phyloP scores from a whole-genome alignment of 2,329 filamentous ascomycete genomes.

The Paraphaeosphaeria sporulosa region DNA sequence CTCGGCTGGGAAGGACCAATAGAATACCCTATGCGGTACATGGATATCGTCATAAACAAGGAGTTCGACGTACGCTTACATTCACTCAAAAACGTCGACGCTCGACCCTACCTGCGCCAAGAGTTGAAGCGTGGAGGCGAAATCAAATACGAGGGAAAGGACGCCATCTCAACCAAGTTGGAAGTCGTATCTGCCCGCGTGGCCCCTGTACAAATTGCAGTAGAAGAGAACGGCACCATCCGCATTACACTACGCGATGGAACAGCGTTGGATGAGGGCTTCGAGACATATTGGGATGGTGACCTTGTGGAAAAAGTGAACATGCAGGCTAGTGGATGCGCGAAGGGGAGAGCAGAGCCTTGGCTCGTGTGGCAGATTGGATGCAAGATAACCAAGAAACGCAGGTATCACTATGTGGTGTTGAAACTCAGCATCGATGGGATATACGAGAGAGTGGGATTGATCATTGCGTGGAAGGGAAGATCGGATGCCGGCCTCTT shows the following conservation, averaged over 20 bases:
- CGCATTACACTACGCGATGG: neutral
- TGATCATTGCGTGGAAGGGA: neutral
- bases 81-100: neutral
- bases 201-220: neutral
- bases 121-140: neutral
- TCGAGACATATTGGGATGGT: neutral
- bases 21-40: neutral
- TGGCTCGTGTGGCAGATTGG: neutral
- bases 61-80: neutral
- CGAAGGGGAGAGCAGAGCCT: neutral
- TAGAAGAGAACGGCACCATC: neutral
- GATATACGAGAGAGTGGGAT: constrained; percentile 1
- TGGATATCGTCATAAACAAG: neutral
- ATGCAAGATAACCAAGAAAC: neutral
- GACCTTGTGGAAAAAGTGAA: neutral
- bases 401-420: constrained; percentile 5
- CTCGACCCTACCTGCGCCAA: neutral
- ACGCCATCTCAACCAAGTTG: neutral
- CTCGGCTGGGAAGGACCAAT: constrained; percentile 5
- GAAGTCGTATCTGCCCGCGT: neutral
- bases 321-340: neutral
- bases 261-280: neutral
- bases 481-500: neutral
- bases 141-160: neutral
- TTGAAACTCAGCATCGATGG: neutral